Conservation (phyloP, 169 alveolate species). For the Plasmodium chabaudi region DNA sequence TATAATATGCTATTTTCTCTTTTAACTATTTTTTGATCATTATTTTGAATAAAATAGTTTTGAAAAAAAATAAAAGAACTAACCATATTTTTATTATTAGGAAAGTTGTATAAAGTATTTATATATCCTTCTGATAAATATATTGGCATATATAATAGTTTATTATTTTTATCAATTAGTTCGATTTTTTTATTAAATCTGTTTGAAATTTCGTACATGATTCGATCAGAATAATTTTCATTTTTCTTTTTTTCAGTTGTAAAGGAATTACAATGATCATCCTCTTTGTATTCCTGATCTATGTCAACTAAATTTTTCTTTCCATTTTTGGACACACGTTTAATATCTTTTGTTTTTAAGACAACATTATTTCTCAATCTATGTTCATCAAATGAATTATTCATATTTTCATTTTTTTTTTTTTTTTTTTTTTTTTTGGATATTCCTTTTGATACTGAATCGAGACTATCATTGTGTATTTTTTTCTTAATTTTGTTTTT, state of each 20-base stretch:
- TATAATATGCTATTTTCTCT: slow-evolving; percentile 57
- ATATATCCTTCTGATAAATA: slow-evolving; percentile 32
- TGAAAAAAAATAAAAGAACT: slow-evolving; percentile 60
- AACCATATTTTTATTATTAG: not conserved
- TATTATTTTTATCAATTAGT: slow-evolving; percentile 64
- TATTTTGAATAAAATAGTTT: slow-evolving; percentile 40
- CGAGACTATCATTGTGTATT: not conserved
- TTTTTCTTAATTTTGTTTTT: not conserved
- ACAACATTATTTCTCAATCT: not conserved
- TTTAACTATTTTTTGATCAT: slow-evolving; percentile 21
- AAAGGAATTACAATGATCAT: not conserved
- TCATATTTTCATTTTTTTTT: not conserved
- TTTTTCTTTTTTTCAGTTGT: not conserved
- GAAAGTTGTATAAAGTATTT: slow-evolving; percentile 14
- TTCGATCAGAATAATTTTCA: not conserved
- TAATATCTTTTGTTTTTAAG: not conserved
- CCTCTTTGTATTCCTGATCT: not conserved
- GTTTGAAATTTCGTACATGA: not conserved
- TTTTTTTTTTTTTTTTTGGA: slow-evolving; percentile 8
- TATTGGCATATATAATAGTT: slow-evolving; percentile 49
- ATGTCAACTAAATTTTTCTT: not conserved
- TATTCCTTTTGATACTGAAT: not conserved
- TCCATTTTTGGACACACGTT: not conserved
- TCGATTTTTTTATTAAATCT: slow-evolving; percentile 35
- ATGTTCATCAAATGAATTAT: not conserved